A percentile compares a stretch with the other conserved stretches of the same genome.
These are phyloP conservation scores for Zygoascus sp. DNA, from an alignment of 1,139 yeast genomes.

Conservation along the genomic window DNA sequence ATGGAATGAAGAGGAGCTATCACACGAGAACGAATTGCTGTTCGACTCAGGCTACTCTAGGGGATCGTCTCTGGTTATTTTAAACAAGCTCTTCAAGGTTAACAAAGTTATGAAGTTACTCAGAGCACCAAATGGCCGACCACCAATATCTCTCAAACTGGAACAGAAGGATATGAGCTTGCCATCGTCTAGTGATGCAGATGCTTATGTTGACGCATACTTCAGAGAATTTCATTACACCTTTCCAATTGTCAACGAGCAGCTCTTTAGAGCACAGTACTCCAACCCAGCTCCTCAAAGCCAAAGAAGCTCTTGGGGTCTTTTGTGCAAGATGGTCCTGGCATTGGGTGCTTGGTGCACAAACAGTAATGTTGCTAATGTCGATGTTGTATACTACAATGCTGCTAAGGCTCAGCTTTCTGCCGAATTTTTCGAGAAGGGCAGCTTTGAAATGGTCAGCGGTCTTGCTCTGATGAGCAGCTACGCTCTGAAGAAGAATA, in stretches of 20 bases:
- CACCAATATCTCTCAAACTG: not conserved
- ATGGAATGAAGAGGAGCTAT: not conserved
- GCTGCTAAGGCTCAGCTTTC: conserved; percentile 43
- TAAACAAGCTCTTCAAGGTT: not conserved
- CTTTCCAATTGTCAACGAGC: not conserved
- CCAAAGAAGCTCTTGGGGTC: conserved; percentile 39
- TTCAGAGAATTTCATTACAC: not conserved
- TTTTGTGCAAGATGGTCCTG: conserved; percentile 49
- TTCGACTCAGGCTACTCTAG: not conserved
- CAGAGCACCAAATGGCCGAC: not conserved
- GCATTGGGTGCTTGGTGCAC: conserved; percentile 62
- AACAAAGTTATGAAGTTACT: not conserved
- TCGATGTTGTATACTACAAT: conserved; percentile 51
- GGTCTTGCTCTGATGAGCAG: conserved; percentile 53
- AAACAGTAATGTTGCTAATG: conserved; percentile 44
- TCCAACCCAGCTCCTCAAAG: not conserved
- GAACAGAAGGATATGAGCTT: not conserved
- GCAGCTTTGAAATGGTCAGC: conserved; percentile 50
- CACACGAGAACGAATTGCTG: not conserved
- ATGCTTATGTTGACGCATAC: not conserved
- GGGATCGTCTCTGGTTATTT: not conserved
- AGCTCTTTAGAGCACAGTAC: conserved; percentile 1
- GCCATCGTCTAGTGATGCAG: not conserved
- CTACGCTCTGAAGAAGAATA: conserved; percentile 58
- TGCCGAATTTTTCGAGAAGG: conserved; percentile 39